Conservation (phyloP, 441 rosid species). For the Adansonia grandidieri region DNA sequence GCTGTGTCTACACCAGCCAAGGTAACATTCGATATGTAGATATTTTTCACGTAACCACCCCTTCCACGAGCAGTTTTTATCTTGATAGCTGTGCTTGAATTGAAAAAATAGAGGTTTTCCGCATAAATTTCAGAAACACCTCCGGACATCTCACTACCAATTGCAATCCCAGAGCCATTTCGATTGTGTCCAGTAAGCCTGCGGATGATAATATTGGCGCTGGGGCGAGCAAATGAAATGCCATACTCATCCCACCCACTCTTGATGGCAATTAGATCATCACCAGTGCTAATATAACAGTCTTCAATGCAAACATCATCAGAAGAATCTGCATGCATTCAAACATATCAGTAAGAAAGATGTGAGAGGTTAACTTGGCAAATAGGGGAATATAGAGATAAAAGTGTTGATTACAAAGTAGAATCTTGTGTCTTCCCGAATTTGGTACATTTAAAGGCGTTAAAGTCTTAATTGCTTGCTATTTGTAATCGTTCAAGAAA, state of each 20-base stretch:
- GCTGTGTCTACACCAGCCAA: slow-evolving; percentile 62
- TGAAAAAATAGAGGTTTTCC: slow-evolving; percentile 58
- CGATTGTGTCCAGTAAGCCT: slow-evolving; percentile 70
- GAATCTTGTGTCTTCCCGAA: background rate
- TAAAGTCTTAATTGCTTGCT: background rate
- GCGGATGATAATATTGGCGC: slow-evolving; percentile 68
- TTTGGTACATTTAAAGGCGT: background rate
- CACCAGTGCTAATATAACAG: slow-evolving; percentile 88
- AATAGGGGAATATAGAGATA: background rate
- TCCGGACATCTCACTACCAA: slow-evolving; percentile 99
- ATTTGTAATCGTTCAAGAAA: slow-evolving; percentile 8
- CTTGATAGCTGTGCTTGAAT: slow-evolving; percentile 68
- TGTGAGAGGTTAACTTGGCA: background rate
- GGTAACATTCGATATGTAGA: slow-evolving; percentile 62
- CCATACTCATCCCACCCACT: slow-evolving; percentile 99
- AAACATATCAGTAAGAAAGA: slow-evolving; percentile 1
- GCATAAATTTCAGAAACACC: slow-evolving; percentile 84
- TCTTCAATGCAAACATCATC: slow-evolving; percentile 87
- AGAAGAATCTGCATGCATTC: slow-evolving; percentile 73
- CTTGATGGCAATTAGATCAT: slow-evolving; percentile 84
- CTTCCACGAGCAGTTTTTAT: slow-evolving; percentile 93
- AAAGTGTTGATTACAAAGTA: background rate
- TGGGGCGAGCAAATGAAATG: slow-evolving; percentile 70
- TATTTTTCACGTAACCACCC: slow-evolving; percentile 86
- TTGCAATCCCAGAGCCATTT: slow-evolving; percentile 76